Conservation (phyloP, 2,329 filamentous ascomycete species). For the Dactylellina parvicollis region DNA sequence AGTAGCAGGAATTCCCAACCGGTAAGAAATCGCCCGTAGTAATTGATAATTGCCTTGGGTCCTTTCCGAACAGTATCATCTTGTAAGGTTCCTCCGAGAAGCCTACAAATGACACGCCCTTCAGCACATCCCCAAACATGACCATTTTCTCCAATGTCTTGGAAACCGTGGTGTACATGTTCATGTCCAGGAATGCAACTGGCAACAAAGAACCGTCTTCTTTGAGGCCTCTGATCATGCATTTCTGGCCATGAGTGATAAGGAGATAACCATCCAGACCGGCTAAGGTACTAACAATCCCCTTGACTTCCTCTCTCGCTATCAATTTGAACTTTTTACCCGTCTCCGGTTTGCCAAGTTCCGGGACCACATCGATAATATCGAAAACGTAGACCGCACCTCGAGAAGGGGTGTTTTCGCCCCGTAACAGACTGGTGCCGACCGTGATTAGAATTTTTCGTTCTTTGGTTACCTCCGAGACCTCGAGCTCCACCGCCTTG, state of each 20-base stretch:
- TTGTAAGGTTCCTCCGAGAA: slow-evolving; percentile 98
- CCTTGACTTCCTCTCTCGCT: slow-evolving; percentile 89
- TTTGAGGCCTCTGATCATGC: slow-evolving; percentile 94
- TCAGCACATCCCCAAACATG: slow-evolving; percentile 88
- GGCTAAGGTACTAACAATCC: slow-evolving; percentile 86
- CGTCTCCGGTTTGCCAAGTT: slow-evolving; percentile 84
- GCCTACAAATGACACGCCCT: slow-evolving; percentile 94
- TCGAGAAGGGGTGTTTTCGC: slow-evolving; percentile 87
- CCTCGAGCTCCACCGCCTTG: slow-evolving; percentile 83
- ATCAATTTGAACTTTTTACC: slow-evolving; percentile 85
- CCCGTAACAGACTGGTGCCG: slow-evolving; percentile 84
- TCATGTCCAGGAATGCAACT: slow-evolving; percentile 97
- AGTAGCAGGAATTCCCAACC: slow-evolving; percentile 80
- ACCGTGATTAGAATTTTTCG: slow-evolving; percentile 82
- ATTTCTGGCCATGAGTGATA: slow-evolving; percentile 93
- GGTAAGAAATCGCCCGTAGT: slow-evolving; percentile 87
- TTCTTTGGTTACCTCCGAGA: slow-evolving; percentile 90
- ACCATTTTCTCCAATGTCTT: slow-evolving; percentile 85
- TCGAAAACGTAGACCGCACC: slow-evolving; percentile 91
- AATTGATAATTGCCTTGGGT: slow-evolving; percentile 78
- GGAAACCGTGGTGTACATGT: slow-evolving; percentile 86
- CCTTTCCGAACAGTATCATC: slow-evolving; percentile 92
- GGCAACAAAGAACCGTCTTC: slow-evolving; percentile 92
- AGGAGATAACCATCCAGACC: slow-evolving; percentile 89
- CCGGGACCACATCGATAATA: slow-evolving; percentile 88